Base-by-base conservation (phyloP, 2,329 filamentous ascomycete species). In the Colletotrichum scovillei region DNA sequence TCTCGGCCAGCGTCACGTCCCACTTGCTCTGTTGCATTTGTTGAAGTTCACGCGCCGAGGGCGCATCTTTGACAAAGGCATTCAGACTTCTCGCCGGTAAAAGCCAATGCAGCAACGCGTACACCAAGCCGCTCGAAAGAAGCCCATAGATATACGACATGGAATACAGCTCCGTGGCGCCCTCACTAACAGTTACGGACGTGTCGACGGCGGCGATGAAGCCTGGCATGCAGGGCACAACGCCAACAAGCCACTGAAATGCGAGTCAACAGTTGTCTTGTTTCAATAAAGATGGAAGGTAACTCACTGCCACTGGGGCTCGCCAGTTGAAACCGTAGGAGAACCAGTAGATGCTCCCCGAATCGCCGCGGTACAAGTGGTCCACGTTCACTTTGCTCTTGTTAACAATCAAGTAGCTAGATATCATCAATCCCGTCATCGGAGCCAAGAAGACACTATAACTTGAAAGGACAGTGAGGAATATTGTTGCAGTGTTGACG, bases 61-160 rank as follows among this genome's bases (percentile, higher is more conserved):
- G 72, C 1, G 67, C 65, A 3, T 77, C 74, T 24, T 66, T 76
- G 30, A 84, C 78, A 32, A 83, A 84, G 0, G 74, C 71, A 22
- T 82, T 77, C 0, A 84, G 69, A 4, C 22, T 64, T 24, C 11
- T 75, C 26, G 63, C 76, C 0, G 83, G 83, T 28, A 83, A 79
- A 0, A 74, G 4, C 5, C 56, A 24, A 60, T 85, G 83, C 9
- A 85, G 78, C 0, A 77, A 14, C 1, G 76, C 64, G 55, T 80
- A 84, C 1, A 83, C 76, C 2, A 79, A 3, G 0, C 75, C 82
- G 49, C 82, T 84, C 0, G 81, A 77, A 0, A 81, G 46, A 32
- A 84, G 83, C 0, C 83, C 83, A 11, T 84, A 84, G 0, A 84
- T 24, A 42, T 83, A 85, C 74, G 82, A 84, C 63, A 84, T 75